Conservation (phyloP, 169 alveolate species). For the Cryptosporidium bovis region DNA sequence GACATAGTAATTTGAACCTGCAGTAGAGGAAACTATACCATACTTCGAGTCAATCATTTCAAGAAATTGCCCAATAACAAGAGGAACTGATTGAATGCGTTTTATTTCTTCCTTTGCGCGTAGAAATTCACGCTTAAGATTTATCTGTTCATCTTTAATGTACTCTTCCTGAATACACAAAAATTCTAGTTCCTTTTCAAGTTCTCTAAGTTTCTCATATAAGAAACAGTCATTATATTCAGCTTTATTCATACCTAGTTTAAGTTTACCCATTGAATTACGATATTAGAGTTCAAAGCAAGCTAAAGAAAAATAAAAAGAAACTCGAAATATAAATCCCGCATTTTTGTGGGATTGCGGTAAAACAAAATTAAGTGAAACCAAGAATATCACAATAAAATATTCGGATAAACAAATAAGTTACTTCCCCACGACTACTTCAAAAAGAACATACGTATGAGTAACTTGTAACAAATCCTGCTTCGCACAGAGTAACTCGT, state of each 20-base stretch:
- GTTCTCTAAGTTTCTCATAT: slow-evolving; percentile 30
- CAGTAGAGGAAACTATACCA: slow-evolving; percentile 96
- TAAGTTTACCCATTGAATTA: not conserved
- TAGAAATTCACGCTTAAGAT: slow-evolving; percentile 95
- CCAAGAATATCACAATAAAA: too few species aligned
- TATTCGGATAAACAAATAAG: too few species aligned
- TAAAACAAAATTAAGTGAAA: not conserved
- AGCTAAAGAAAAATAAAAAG: not conserved
- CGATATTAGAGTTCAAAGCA: not conserved
- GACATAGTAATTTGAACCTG: slow-evolving; percentile 97
- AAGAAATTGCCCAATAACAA: slow-evolving; percentile 97
- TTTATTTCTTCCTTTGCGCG: slow-evolving; percentile 97
- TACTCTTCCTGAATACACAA: slow-evolving; percentile 89
- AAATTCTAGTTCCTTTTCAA: slow-evolving; percentile 67
- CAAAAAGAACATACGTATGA: too few species aligned
- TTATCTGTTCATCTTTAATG: slow-evolving; percentile 97
- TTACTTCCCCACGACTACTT: too few species aligned
- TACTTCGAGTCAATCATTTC: slow-evolving; percentile 97
- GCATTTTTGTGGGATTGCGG: slow-evolving; percentile 18
- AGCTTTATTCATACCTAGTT: not conserved
- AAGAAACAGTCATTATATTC: slow-evolving; percentile 8
- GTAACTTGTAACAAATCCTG: too few species aligned
- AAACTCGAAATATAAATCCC: not conserved
- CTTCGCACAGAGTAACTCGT: too few species aligned
- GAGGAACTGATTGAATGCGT: slow-evolving; percentile 97